Conservation (phyloP, 805 yeast genomes). For the Danielozyma ontarioensis region DNA sequence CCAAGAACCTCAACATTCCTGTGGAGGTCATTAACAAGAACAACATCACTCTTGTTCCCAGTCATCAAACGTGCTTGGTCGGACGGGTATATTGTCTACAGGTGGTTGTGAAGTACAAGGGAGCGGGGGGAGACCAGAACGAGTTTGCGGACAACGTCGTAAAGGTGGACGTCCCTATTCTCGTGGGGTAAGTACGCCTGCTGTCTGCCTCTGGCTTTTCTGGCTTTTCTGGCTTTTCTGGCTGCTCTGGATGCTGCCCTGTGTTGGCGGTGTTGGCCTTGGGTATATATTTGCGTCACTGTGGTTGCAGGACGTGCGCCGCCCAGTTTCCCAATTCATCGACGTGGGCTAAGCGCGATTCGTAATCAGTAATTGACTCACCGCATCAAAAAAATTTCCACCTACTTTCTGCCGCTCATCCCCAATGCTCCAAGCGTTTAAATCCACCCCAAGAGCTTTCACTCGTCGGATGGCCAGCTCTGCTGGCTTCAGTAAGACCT, state of each 20-base stretch:
- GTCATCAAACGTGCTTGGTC: constrained; percentile 59
- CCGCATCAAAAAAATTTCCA: constrained; percentile 6
- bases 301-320: constrained; percentile 13
- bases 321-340: constrained; percentile 19
- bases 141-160: constrained; percentile 28
- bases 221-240: not conserved
- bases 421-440: constrained; percentile 2
- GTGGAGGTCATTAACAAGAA: constrained; percentile 38
- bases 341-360: constrained; percentile 27
- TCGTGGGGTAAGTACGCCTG: constrained; percentile 22
- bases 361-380: constrained; percentile 19
- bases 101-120: constrained; percentile 40
- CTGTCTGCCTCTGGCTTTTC: not conserved
- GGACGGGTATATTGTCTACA: constrained; percentile 54
- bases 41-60: constrained; percentile 50
- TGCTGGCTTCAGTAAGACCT: constrained; percentile 28
- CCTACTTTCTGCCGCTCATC: constrained; percentile 1
- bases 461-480: constrained; percentile 33
- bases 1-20: constrained; percentile 33
- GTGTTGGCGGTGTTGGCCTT: not conserved
- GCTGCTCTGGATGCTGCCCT: not conserved
- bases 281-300: constrained; percentile 1
- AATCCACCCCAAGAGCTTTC: constrained; percentile 1
- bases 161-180: constrained; percentile 30
- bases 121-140: constrained; percentile 26